Evolutionary conservation across 2,329 filamentous ascomycete species (phyloP).

Genomic region (Myotisia sp.): DNA sequence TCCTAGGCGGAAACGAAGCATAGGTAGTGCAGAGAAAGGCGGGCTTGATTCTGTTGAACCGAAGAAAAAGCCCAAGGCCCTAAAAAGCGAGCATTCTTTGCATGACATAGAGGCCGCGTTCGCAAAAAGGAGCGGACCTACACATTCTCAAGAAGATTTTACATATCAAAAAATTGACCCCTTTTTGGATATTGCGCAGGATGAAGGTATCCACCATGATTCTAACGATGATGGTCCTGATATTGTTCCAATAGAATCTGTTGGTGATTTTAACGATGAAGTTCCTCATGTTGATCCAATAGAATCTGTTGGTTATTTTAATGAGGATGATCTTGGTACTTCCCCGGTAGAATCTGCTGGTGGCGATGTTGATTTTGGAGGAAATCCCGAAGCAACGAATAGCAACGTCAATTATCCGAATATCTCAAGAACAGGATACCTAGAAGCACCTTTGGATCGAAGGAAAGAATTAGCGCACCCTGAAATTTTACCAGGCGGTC

Average conservation of each 20-base stretch:
- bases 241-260: constrained; percentile 21
- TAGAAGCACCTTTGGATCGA: constrained; percentile 8
- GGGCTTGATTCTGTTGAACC: constrained; percentile 3
- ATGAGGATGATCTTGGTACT: constrained; percentile 10
- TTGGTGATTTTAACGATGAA: constrained; percentile 13
- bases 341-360: constrained; percentile 20
- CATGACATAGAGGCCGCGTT: neutral
- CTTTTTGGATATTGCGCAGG: constrained; percentile 18
- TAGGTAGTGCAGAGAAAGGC: constrained; percentile 7
- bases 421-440: constrained; percentile 13
- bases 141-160: neutral
- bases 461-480: constrained; percentile 21
- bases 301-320: too few relatives aligned
- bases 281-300: neutral
- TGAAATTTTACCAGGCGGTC: constrained; percentile 22
- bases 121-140: neutral
- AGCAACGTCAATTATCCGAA: constrained; percentile 5
- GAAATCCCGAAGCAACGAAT: neutral
- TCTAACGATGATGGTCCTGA: neutral
- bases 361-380: constrained; percentile 14
- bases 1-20: constrained; percentile 14
- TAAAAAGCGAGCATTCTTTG: neutral
- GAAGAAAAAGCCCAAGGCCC: constrained; percentile 8
- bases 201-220: constrained; percentile 4
- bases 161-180: constrained; percentile 16